Evolutionary conservation across 1,284 basidiomycete species (phyloP), one percentile per base, ranked within the genome.

Genomic region (Hortiboletus rubellus): DNA sequence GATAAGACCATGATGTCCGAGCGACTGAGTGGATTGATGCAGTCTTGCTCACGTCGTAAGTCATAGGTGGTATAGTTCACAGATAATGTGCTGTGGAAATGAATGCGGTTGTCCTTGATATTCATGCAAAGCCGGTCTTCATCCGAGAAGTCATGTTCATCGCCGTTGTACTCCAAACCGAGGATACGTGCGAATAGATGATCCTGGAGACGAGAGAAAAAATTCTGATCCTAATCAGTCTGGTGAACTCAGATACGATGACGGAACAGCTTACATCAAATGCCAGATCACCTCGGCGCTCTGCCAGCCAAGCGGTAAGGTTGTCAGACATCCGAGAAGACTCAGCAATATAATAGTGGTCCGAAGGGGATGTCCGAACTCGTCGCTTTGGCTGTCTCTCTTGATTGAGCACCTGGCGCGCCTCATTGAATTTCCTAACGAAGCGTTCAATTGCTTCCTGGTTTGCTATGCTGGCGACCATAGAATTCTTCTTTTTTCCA

Each of bases 391-490:
- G 27, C 27, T 27, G 3, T 27, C 27, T 27, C 27, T 27, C 27
- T 27, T 27, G 27, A 27, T 27, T 27, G 27, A 27, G 27, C 27
- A 27, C 3, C 27, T 27, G 27, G 27, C 27, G 27, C 5, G 27
- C 27, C 27, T 27, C 27, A 27, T 27, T 27, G 27, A 27, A 27
- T 27, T 27, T 27, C 27, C 27, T 3, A 5, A 60, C 44, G 10
- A 63, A 56, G 2, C 22, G 14, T 27, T 61, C 46, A 5, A 50
- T 36, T 0, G 49, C 53, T n/a, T 65, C 55, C 34, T 65, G 59
- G 8, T 52, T 49, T 0, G 57, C 52, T 1, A 65, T 59, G 14
- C 59, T 54, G 0, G 14, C 0, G 1, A 52, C n/a, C 31, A 47
- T 55, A 0, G 15, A 4, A 9, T 8, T 22, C 3, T 55, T 65